Conservation (phyloP, 73 alveolate genomes). For the Stentor coeruleus region DNA sequence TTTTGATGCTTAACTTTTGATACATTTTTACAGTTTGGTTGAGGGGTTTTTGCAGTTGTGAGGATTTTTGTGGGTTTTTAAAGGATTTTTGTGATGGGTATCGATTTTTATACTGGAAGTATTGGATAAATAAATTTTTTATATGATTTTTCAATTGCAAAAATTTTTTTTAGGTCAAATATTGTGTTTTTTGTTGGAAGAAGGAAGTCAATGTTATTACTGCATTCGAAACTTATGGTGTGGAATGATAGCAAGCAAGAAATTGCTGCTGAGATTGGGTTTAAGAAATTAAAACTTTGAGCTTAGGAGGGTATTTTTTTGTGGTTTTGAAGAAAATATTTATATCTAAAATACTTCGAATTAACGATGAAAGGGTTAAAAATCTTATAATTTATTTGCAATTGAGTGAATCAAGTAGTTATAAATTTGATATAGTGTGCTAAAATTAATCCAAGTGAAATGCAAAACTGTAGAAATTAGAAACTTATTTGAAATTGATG, state of each 20-base stretch:
- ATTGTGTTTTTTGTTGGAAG: constrained; percentile 96
- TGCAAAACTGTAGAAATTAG: background rate
- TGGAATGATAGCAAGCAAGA: constrained; percentile 91
- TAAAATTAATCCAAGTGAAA: constrained; percentile 71
- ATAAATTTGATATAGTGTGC: too few species aligned
- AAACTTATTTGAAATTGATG: background rate
- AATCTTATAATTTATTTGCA: too few species aligned
- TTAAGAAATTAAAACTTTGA: constrained; percentile 72
- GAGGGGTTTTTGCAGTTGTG: too few species aligned
- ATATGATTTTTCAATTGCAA: constrained; percentile 91
- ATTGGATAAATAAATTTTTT: constrained; percentile 44
- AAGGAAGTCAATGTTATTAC: constrained; percentile 79
- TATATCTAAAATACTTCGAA: constrained; percentile 89
- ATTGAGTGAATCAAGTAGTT: too few species aligned
- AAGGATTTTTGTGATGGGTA: too few species aligned
- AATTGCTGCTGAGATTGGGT: constrained; percentile 83
- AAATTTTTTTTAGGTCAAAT: constrained; percentile 88
- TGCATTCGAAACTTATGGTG: constrained; percentile 74
- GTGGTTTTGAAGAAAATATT: constrained; percentile 62
- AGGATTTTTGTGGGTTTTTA: too few species aligned
- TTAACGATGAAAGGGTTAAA: constrained; percentile 73
- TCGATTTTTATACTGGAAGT: too few species aligned
- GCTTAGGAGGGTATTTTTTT: constrained; percentile 66
- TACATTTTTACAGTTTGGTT: constrained; percentile 35
- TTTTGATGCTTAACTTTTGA: constrained; percentile 68